Conservation (phyloP, 1,284 basidiomycete species). For the Tilletia indica region DNA sequence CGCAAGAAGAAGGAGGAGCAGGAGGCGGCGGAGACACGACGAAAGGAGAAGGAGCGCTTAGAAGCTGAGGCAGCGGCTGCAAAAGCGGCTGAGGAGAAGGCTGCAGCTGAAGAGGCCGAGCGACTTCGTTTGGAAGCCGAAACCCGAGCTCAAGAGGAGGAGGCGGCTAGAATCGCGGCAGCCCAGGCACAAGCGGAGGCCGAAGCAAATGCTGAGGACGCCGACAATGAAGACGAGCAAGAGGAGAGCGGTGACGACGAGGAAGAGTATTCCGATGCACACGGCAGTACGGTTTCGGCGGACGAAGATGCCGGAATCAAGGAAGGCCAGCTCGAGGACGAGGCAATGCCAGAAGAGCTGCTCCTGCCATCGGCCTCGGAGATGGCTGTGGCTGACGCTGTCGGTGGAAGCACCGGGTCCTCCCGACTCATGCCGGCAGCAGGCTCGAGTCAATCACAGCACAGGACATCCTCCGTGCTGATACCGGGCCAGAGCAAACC, state of each 20-base stretch:
- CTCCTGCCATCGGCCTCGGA: background rate
- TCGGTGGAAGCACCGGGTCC: background rate
- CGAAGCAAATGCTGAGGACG: background rate
- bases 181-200: background rate
- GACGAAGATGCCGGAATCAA: background rate
- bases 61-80: slow-evolving; percentile 4
- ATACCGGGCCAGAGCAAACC: background rate
- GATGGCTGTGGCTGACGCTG: background rate
- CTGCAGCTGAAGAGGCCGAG: background rate
- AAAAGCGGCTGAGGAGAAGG: background rate
- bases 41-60: background rate
- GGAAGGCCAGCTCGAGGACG: slow-evolving; percentile 2
- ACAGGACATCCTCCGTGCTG: background rate
- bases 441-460: background rate
- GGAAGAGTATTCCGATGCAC: background rate
- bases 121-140: background rate
- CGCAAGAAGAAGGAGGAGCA: background rate
- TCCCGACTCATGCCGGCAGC: background rate
- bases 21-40: background rate
- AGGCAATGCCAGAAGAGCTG: slow-evolving; percentile 6
- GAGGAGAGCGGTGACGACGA: background rate
- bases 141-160: background rate
- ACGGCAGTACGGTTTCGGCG: too few relatives aligned
- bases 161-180: background rate
- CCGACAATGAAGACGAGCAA: background rate